Conservation (phyloP, 306 rosid genomes). For the Vigna reflexopilosa region DNA sequence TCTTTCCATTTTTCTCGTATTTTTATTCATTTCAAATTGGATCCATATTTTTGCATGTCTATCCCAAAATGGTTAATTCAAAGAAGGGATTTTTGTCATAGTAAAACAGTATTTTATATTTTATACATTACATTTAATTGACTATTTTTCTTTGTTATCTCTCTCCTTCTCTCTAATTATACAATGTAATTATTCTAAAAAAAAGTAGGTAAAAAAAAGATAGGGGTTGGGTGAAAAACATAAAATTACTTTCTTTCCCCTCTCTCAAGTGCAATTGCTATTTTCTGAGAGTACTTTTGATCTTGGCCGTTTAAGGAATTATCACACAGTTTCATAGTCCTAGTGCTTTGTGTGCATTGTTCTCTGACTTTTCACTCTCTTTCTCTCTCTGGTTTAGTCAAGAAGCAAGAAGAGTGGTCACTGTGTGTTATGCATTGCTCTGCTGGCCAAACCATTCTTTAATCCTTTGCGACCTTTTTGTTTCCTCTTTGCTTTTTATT, state of each 20-base stretch:
- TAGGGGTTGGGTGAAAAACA: neutral
- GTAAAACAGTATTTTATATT: no score
- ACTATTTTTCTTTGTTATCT: neutral
- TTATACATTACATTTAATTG: neutral
- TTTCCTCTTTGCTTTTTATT: constrained; percentile 36
- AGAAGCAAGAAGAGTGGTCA: constrained; percentile 5
- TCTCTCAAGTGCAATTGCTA: neutral
- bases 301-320: constrained; percentile 14
- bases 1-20: no score
- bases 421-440: constrained; percentile 44
- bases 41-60: no score
- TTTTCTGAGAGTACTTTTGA: neutral
- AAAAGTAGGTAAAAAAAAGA: neutral
- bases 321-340: constrained; percentile 17
- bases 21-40: no score
- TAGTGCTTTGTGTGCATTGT: constrained; percentile 5
- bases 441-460: constrained; percentile 48
- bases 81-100: no score
- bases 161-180: neutral
- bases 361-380: constrained; percentile 28
- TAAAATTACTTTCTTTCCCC: constrained; percentile 1
- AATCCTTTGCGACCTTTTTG: constrained; percentile 38
- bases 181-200: no score
- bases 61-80: no score
- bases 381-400: constrained; percentile 33